Evolutionary conservation across 1,284 basidiomycete genomes (phyloP).

Genomic region (Pseudomicrostroma phylloplanum): DNA sequence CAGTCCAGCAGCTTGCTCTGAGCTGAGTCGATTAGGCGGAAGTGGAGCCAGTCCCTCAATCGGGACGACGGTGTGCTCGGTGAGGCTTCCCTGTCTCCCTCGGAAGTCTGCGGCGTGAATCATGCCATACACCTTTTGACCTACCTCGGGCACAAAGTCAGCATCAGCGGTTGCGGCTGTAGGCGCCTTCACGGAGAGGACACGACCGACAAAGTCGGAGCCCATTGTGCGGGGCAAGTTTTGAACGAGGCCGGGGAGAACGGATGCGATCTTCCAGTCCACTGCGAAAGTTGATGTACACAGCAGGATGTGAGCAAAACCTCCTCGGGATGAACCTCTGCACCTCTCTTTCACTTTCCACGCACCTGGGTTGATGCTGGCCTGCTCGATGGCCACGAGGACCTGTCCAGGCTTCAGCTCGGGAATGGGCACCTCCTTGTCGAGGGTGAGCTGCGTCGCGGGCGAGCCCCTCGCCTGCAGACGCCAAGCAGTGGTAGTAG

Average conservation of each 20-base stretch:
- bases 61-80: not conserved
- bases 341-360: not conserved
- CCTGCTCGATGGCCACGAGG: not conserved
- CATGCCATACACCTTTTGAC: not conserved
- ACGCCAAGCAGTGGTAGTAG: not conserved
- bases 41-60: not conserved
- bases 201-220: not conserved
- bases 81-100: not conserved
- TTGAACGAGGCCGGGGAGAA: not conserved
- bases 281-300: not conserved
- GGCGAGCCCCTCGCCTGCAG: not conserved
- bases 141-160: not conserved
- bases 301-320: not conserved
- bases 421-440: conserved; percentile 1
- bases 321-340: too few relatives aligned
- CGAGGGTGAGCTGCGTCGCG: not conserved
- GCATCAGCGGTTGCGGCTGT: not conserved
- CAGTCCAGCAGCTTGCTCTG: not conserved
- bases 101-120: not conserved
- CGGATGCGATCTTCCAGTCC: not conserved
- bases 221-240: not conserved
- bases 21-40: not conserved
- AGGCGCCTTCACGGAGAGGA: not conserved
- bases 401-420: not conserved
- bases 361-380: conserved; percentile 1